Evolutionary conservation across 306 rosid species (phyloP).

Genomic region (Pueraria montana): DNA sequence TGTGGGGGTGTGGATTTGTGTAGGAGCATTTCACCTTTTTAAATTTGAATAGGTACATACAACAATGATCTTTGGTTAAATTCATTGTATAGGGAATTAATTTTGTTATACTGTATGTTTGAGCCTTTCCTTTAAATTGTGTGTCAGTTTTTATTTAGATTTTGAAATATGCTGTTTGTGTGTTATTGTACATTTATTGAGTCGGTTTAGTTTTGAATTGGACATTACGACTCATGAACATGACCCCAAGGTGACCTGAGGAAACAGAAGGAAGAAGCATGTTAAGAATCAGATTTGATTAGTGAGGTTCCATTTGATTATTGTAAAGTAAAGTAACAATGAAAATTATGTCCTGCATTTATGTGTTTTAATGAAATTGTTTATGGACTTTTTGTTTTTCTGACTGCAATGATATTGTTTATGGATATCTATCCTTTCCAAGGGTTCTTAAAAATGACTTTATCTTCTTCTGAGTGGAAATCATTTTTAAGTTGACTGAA

Average conservation of each 20-base stretch:
- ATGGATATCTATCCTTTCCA: neutral
- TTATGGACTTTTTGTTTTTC: neutral
- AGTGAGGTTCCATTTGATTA: neutral
- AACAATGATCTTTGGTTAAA: neutral
- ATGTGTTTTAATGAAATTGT: slow-evolving; percentile 8
- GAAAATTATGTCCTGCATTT: neutral
- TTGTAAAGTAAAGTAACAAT: neutral
- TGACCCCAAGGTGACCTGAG: neutral
- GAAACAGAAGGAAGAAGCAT: slow-evolving; percentile 6
- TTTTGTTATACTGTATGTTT: neutral
- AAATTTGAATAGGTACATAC: neutral
- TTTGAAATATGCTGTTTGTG: neutral
- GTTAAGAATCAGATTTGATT: slow-evolving; percentile 8
- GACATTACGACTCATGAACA: neutral
- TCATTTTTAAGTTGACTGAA: slow-evolving; percentile 5
- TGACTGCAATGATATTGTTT: neutral
- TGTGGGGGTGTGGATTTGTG: neutral
- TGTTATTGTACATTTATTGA: neutral
- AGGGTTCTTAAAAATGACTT: neutral
- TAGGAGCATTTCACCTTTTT: neutral
- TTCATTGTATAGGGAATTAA: neutral
- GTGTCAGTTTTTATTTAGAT: slow-evolving; percentile 5
- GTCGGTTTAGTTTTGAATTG: slow-evolving; percentile 20
- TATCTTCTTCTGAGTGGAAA: neutral
- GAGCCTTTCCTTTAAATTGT: slow-evolving; percentile 2